phyloP scores from a whole-genome alignment of 768 basidiomycete genomes.

The Mycena vitilis region DNA sequence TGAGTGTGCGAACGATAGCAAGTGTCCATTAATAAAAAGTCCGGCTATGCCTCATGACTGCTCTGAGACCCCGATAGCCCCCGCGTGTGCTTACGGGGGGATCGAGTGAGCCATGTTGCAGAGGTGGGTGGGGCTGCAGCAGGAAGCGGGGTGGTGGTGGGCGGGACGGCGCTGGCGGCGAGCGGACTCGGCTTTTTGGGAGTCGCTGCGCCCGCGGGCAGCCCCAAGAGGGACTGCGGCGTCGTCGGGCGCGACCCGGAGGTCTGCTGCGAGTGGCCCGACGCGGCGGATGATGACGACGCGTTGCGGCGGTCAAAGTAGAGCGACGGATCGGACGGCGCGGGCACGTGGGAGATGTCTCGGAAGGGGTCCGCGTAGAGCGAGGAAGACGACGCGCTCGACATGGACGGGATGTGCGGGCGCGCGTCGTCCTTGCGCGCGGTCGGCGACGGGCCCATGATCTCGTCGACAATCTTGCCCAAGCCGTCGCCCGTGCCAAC shows the following conservation, averaged over 20 bases:
- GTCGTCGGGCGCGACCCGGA: slow-evolving; percentile 21
- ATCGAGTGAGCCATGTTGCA: slow-evolving; percentile 31
- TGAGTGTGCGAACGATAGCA: background rate
- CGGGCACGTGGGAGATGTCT: slow-evolving; percentile 20
- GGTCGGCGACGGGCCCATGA: slow-evolving; percentile 29
- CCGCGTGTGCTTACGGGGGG: slow-evolving; percentile 26
- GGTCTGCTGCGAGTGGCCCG: slow-evolving; percentile 15
- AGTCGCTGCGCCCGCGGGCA: slow-evolving; percentile 31
- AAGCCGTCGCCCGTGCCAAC: slow-evolving; percentile 26
- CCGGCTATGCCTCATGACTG: slow-evolving; percentile 17
- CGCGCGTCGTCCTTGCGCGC: background rate
- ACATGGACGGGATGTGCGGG: slow-evolving; percentile 16
- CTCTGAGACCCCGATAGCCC: slow-evolving; percentile 29
- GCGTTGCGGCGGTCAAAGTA: slow-evolving; percentile 34
- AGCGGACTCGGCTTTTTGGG: slow-evolving; percentile 37
- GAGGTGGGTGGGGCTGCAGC: slow-evolving; percentile 16
- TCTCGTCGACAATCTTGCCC: slow-evolving; percentile 33
- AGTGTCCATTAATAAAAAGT: slow-evolving; percentile 1
- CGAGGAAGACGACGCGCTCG: slow-evolving; percentile 28
- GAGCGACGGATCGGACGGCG: slow-evolving; percentile 26
- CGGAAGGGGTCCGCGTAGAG: slow-evolving; percentile 35
- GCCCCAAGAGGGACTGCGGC: slow-evolving; percentile 32
- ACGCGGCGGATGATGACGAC: slow-evolving; percentile 23
- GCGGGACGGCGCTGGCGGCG: background rate
- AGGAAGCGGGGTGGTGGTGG: too few relatives aligned